A percentile compares a stretch with the other conserved stretches of the same genome.
phyloP scores from a whole-genome alignment of 495 filamentous ascomycete genomes.

The Cercophora samala region DNA sequence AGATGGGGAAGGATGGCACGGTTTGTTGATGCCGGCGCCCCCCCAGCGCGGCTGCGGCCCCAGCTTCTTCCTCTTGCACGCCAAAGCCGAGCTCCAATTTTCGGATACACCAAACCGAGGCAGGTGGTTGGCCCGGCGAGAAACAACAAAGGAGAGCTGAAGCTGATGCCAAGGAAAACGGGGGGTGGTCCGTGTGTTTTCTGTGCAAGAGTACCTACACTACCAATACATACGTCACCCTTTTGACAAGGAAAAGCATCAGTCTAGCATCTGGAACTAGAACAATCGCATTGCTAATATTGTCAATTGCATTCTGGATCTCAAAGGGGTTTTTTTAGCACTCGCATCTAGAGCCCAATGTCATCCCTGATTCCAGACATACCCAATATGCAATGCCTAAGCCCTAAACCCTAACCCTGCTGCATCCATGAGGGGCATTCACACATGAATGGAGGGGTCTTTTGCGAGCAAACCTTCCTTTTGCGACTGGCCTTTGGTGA shows the following conservation, averaged over 20 bases:
- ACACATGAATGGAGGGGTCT: not conserved
- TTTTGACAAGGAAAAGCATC: not conserved
- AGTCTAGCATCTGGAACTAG: not conserved
- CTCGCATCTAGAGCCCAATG: not conserved
- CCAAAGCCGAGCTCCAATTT: constrained; percentile 31
- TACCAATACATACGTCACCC: not conserved
- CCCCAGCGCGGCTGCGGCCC: not conserved
- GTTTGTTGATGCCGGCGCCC: constrained; percentile 27
- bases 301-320: not conserved
- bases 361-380: not conserved
- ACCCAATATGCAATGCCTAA: not conserved
- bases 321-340: not conserved
- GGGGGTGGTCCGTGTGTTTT: constrained; percentile 5
- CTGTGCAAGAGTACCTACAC: too few relatives aligned
- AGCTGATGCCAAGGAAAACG: constrained; percentile 25
- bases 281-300: not conserved
- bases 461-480: not conserved
- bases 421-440: not conserved
- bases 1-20: constrained; percentile 4
- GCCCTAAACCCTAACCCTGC: not conserved
- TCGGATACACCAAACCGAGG: constrained; percentile 31
- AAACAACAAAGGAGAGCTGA: constrained; percentile 12
- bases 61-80: constrained; percentile 19
- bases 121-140: constrained; percentile 36
- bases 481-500: not conserved